These are phyloP conservation scores for Chenopodium suecicum DNA, from an alignment of 148 eudicot genomes.

Conservation along the genomic window DNA sequence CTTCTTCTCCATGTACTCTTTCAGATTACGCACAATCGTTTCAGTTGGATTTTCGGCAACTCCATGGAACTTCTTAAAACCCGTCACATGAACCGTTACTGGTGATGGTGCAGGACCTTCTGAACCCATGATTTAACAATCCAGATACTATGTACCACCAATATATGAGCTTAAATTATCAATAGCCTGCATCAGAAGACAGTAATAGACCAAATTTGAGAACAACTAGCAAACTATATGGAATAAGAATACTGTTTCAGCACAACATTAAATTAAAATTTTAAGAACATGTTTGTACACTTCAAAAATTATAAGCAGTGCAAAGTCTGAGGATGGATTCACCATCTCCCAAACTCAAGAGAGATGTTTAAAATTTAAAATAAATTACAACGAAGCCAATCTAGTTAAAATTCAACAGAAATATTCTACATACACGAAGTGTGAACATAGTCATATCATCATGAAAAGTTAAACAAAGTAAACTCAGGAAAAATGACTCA, in stretches of 20 bases:
- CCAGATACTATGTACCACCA: slow-evolving; percentile 22
- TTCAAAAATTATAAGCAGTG: not conserved
- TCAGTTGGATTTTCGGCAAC: slow-evolving; percentile 97
- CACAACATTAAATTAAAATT: not conserved
- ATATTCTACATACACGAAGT: not conserved
- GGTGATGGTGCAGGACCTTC: slow-evolving; percentile 87
- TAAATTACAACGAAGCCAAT: too few relatives aligned
- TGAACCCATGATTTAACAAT: slow-evolving; percentile 73
- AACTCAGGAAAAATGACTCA: not conserved
- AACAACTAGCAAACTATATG: not conserved
- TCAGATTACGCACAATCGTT: slow-evolving; percentile 64
- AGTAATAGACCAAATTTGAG: not conserved
- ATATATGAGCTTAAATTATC: slow-evolving; percentile 13
- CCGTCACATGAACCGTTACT: slow-evolving; percentile 79
- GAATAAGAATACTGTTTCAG: not conserved
- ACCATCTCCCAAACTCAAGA: not conserved
- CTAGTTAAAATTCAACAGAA: not conserved
- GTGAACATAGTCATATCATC: not conserved
- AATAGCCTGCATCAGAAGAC: slow-evolving; percentile 39
- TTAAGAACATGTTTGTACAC: not conserved
- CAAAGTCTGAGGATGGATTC: not conserved
- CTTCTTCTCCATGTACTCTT: slow-evolving; percentile 61
- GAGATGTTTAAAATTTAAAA: not conserved
- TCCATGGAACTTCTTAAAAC: slow-evolving; percentile 92
- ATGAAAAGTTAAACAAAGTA: not conserved